Conservation (phyloP, 2,329 filamentous ascomycete species). For the Podosphaera xanthii region DNA sequence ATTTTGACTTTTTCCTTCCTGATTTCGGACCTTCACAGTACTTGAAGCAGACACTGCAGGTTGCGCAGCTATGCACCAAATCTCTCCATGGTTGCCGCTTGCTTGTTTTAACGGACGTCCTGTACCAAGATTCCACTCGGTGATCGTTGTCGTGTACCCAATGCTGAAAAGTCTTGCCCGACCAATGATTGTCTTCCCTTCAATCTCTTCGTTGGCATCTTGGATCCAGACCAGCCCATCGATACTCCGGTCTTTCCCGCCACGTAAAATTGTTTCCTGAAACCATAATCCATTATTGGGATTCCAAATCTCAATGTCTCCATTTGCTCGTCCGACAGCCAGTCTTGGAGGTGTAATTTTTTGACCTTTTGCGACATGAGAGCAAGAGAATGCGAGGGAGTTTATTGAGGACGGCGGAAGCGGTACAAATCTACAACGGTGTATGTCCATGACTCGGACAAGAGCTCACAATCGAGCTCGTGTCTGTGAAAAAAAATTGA, state of each 20-base stretch:
- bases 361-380: slow-evolving; percentile 26
- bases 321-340: slow-evolving; percentile 78
- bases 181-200: slow-evolving; percentile 40
- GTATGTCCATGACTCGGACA: slow-evolving; percentile 55
- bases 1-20: slow-evolving; percentile 24
- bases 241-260: slow-evolving; percentile 66
- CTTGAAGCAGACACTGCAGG: slow-evolving; percentile 25
- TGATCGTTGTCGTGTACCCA: slow-evolving; percentile 75
- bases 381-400: slow-evolving; percentile 78
- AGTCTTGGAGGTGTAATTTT: slow-evolving; percentile 44
- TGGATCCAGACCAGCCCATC: slow-evolving; percentile 85
- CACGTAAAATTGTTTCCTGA: slow-evolving; percentile 68
- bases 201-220: slow-evolving; percentile 48
- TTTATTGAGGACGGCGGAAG: slow-evolving; percentile 86
- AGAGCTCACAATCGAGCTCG: background rate
- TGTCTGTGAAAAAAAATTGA: too few species aligned
- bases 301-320: slow-evolving; percentile 97
- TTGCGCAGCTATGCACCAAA: slow-evolving; percentile 88
- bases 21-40: background rate
- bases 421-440: slow-evolving; percentile 87
- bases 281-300: slow-evolving; percentile 54
- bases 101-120: slow-evolving; percentile 60
- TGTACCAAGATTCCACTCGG: slow-evolving; percentile 79
- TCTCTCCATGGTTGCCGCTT: slow-evolving; percentile 81
- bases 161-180: slow-evolving; percentile 83